A percentile compares a stretch with the other conserved stretches of the same genome.
Evolutionary conservation across 345 rosid species (phyloP).

Genomic region (Lagerstroemia speciosa): DNA sequence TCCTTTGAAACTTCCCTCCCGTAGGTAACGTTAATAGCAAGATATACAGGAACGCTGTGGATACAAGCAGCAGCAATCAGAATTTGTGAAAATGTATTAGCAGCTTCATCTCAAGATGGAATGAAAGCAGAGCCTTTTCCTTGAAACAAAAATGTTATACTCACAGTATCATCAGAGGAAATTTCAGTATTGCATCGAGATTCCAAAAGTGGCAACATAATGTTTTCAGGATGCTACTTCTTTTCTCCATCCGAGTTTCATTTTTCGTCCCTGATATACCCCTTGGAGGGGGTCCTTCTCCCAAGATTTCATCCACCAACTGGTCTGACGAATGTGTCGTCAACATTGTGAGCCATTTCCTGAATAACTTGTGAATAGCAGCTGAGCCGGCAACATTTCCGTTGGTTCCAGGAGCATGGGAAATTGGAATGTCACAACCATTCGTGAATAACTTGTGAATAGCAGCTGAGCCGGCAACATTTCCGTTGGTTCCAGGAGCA

Average conservation of each 20-base stretch:
- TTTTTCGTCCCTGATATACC: constrained; percentile 21
- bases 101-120: not conserved
- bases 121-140: too few species aligned
- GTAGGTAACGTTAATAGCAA: constrained; percentile 45
- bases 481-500: constrained; percentile 48
- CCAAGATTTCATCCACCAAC: constrained; percentile 42
- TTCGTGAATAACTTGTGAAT: constrained; percentile 68
- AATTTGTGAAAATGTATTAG: not conserved
- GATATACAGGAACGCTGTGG: constrained; percentile 57
- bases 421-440: too few species aligned
- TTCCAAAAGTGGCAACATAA: constrained; percentile 50
- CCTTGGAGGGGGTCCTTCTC: constrained; percentile 34
- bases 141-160: constrained; percentile 18
- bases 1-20: constrained; percentile 79
- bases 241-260: constrained; percentile 18
- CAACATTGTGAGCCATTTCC: constrained; percentile 68
- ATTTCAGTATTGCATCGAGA: constrained; percentile 63
- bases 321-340: constrained; percentile 30
- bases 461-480: constrained; percentile 52
- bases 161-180: constrained; percentile 69
- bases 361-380: constrained; percentile 66
- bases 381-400: constrained; percentile 49
- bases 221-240: constrained; percentile 28
- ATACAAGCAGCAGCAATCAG: not conserved
- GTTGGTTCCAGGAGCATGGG: constrained; percentile 51